Percentiles rank a stretch among this genome's conserved stretches.
Conservation (phyloP, 306 rosid species). For the Quercus agrifolia region DNA sequence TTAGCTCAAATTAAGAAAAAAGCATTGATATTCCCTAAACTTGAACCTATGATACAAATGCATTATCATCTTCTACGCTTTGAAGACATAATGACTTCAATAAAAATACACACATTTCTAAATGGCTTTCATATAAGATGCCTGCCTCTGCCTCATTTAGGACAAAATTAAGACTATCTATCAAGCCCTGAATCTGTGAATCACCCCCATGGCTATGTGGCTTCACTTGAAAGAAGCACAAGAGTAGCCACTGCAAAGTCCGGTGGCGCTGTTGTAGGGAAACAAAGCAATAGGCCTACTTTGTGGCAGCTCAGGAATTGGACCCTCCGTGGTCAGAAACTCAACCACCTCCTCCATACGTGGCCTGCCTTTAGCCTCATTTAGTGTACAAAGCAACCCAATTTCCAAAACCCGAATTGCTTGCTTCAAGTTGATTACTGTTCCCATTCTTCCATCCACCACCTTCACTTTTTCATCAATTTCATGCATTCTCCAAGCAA, state of each 20-base stretch:
- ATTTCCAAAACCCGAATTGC: constrained; percentile 54
- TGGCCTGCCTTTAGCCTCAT: constrained; percentile 68
- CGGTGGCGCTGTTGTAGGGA: constrained; percentile 66
- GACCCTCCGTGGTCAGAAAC: constrained; percentile 45
- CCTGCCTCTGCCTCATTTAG: not conserved
- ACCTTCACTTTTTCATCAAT: constrained; percentile 43
- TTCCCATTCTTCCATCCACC: constrained; percentile 66
- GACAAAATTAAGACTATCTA: not conserved
- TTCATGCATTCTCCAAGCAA: constrained; percentile 68
- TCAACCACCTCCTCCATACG: constrained; percentile 68
- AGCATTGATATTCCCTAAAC: not conserved
- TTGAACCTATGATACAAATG: not conserved
- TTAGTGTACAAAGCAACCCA: constrained; percentile 73
- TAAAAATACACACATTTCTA: not conserved
- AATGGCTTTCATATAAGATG: not conserved
- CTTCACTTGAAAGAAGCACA: constrained; percentile 50
- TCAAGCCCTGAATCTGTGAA: not conserved
- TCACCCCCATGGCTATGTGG: not conserved
- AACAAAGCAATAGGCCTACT: constrained; percentile 65
- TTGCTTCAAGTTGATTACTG: constrained; percentile 57
- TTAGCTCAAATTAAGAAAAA: too few relatives aligned
- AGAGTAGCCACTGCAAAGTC: constrained; percentile 64
- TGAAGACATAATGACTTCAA: not conserved
- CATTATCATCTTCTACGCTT: not conserved
- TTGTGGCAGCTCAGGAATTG: constrained; percentile 59